Percentiles rank a stretch among this genome's conserved stretches.
These are phyloP conservation scores for Pichia eremophila DNA, from an alignment of 805 yeast genomes.

Conservation along the genomic window DNA sequence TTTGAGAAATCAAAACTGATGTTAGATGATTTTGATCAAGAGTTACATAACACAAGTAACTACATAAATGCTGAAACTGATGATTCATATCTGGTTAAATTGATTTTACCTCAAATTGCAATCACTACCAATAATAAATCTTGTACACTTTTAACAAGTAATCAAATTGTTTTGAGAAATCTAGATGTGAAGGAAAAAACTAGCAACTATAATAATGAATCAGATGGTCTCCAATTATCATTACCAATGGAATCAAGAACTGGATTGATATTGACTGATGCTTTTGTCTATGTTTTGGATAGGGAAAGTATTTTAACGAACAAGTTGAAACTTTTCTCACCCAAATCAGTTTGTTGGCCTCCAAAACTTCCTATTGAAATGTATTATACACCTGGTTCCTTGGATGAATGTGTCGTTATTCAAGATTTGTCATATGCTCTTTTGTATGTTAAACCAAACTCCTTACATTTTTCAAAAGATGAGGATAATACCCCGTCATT, in stretches of 20 bases:
- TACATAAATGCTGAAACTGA: conserved; percentile 16
- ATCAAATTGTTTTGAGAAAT: conserved; percentile 49
- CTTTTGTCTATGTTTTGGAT: conserved; percentile 44
- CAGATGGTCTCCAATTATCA: conserved; percentile 30
- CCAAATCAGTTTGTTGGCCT: conserved; percentile 41
- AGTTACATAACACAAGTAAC: conserved; percentile 29
- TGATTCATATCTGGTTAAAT: conserved; percentile 44
- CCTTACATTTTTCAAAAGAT: conserved; percentile 33
- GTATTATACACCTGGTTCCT: conserved; percentile 38
- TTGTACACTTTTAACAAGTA: conserved; percentile 44
- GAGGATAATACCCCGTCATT: conserved; percentile 5
- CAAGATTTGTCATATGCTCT: conserved; percentile 45
- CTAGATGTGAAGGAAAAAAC: conserved; percentile 31
- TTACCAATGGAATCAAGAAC: conserved; percentile 45
- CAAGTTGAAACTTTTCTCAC: conserved; percentile 25
- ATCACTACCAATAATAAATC: conserved; percentile 34
- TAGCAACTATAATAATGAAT: conserved; percentile 21
- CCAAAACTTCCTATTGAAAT: conserved; percentile 59
- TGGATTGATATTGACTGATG: conserved; percentile 47
- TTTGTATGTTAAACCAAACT: conserved; percentile 42
- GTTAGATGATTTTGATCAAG: conserved; percentile 43
- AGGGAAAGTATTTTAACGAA: conserved; percentile 27
- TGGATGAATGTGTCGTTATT: conserved; percentile 38
- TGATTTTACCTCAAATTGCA: conserved; percentile 81
- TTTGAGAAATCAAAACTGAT: conserved; percentile 16